Base-by-base conservation (phyloP, 2,329 filamentous ascomycete species). In the Stagonosporopsis rhizophila region DNA sequence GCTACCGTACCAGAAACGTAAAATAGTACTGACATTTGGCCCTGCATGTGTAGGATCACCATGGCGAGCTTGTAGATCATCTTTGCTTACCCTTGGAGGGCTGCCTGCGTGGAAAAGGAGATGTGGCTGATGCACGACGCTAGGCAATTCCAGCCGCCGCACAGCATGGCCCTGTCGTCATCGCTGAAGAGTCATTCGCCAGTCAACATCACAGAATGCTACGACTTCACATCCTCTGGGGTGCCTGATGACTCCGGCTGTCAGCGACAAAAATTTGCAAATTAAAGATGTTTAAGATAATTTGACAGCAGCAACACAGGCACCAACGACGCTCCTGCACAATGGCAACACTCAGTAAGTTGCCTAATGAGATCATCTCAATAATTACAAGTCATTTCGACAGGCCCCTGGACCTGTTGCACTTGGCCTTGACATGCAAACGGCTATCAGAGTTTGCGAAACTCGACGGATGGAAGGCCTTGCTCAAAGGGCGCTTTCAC, bases 331-430 rank as follows among this genome's bases (percentile, higher is more conserved):
- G 25, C 23, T 30, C 8, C 4, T 28, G 30, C 20, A 23, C 40
- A 14, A 72, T 70, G 68, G 59, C 64, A 44, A 55, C 59, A 8
- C 65, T 74, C 44, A 59, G 61, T 32, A 59, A 56, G 15, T 62
- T 75, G 19, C 72, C 72, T 8, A 73, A 72, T 45, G 72, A 75
- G 54, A 63, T 75, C 8, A 66, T 75, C 14, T 71, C 69, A 15
- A 61, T 72, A 12, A 63, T 75, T 27, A 53, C 69, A 2, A 64
- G 23, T n/a, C 62, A 72, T 48, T 59, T 75, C 8, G 70, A 73
- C 14, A 63, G 61, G 27, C 68, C 72, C 5, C 50, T 44, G 41
- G 71, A 74, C 50, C 32, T 74, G 1, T 50, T 67, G 2, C 50
- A 65, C 41, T 58, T 75, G 2, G 62, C 70, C 3, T 47, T 73